These are phyloP conservation scores for Leccinum barrowsii DNA, from an alignment of 768 basidiomycete species.

Conservation along the genomic window DNA sequence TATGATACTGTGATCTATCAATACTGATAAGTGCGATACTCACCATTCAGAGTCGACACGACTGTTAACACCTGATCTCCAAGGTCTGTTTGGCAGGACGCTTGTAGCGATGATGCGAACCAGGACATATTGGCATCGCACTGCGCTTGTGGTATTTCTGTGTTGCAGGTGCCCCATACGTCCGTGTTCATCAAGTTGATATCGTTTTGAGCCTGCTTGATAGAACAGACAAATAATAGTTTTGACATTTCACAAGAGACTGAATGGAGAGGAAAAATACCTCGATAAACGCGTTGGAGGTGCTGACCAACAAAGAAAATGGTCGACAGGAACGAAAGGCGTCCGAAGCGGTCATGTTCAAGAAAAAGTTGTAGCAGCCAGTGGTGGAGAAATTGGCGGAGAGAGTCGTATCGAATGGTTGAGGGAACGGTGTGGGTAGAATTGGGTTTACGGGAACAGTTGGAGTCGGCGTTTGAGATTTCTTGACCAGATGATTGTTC, in stretches of 20 bases:
- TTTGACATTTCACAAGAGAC: neutral
- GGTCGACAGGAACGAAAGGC: constrained; percentile 74
- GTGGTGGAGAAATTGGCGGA: constrained; percentile 62
- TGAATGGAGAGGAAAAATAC: constrained; percentile 35
- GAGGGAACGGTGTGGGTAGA: constrained; percentile 76
- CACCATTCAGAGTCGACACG: constrained; percentile 53
- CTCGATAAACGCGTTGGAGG: constrained; percentile 50
- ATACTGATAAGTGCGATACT: constrained; percentile 12
- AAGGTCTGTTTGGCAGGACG: constrained; percentile 57
- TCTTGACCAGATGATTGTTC: constrained; percentile 7
- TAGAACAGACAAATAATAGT: neutral
- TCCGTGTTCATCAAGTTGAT: constrained; percentile 60
- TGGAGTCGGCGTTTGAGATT: constrained; percentile 18
- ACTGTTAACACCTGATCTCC: constrained; percentile 48
- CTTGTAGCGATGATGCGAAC: constrained; percentile 49
- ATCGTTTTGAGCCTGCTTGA: constrained; percentile 60
- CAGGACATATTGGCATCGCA: constrained; percentile 68
- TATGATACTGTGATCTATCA: neutral
- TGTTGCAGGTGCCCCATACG: constrained; percentile 81
- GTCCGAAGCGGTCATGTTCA: constrained; percentile 62
- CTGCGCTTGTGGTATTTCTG: constrained; percentile 40
- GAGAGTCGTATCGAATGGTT: constrained; percentile 64
- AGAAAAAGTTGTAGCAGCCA: constrained; percentile 67
- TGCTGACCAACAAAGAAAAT: constrained; percentile 61
- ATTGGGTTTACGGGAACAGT: constrained; percentile 35